Evolutionary conservation across 2,329 filamentous ascomycete species (phyloP).

Genomic region (Fusarium buharicum): DNA sequence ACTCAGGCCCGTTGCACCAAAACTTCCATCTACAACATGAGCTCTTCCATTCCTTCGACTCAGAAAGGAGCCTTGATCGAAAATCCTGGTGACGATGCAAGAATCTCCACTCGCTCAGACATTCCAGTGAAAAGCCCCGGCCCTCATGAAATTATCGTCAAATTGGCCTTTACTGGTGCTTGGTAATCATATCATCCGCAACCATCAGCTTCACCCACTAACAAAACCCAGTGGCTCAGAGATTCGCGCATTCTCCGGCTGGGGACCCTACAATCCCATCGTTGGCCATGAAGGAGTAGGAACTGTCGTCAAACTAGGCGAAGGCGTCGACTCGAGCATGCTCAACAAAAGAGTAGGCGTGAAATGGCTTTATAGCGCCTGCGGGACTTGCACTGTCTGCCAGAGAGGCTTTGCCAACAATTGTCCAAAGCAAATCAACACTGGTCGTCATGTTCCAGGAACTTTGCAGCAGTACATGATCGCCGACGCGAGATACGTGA

Average conservation of each 20-base stretch:
- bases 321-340: constrained; percentile 41
- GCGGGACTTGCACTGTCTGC: constrained; percentile 52
- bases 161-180: constrained; percentile 33
- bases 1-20: background rate
- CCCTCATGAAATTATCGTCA: constrained; percentile 23
- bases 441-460: constrained; percentile 51
- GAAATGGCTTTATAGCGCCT: constrained; percentile 58
- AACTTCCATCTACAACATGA: constrained; percentile 9
- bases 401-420: constrained; percentile 51
- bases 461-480: constrained; percentile 49
- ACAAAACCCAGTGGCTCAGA: constrained; percentile 44
- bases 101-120: constrained; percentile 10
- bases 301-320: constrained; percentile 46
- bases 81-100: constrained; percentile 22
- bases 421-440: constrained; percentile 55
- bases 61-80: constrained; percentile 36
- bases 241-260: constrained; percentile 46
- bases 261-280: constrained; percentile 41
- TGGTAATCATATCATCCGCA: constrained; percentile 18
- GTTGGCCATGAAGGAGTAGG: constrained; percentile 50
- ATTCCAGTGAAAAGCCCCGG: constrained; percentile 7
- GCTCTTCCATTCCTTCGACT: background rate
- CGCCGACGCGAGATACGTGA: constrained; percentile 45
- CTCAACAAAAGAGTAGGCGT: constrained; percentile 54
- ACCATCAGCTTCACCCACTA: accelerated